Conservation (phyloP, 2,329 filamentous ascomycete genomes). For the Magnaporthales sp. region DNA sequence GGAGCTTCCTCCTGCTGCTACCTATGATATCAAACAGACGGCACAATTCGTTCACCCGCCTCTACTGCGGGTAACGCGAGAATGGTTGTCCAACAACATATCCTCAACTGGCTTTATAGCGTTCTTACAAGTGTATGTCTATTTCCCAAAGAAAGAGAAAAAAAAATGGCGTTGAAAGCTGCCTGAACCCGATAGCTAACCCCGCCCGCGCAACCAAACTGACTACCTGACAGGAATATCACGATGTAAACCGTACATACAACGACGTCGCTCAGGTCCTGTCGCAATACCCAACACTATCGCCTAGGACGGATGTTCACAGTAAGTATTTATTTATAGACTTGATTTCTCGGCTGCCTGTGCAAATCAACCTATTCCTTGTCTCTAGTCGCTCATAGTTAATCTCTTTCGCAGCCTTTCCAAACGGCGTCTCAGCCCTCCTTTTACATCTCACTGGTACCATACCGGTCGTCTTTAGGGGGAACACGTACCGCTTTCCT, state of each 20-base stretch:
- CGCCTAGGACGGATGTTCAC: slow-evolving; percentile 87
- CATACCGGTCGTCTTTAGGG: slow-evolving; percentile 83
- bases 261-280: slow-evolving; percentile 81
- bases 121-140: slow-evolving; percentile 66
- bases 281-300: slow-evolving; percentile 68
- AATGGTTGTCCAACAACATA: slow-evolving; percentile 75
- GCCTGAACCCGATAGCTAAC: slow-evolving; percentile 6
- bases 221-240: slow-evolving; percentile 62
- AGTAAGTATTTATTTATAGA: slow-evolving; percentile 46
- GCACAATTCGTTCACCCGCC: not conserved
- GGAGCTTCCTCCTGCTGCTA: not conserved
- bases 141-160: not conserved
- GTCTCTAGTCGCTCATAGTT: slow-evolving; percentile 13
- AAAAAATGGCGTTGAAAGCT: not conserved
- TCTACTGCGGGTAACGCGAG: slow-evolving; percentile 2
- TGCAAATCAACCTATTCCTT: too few relatives aligned
- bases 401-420: slow-evolving; percentile 54
- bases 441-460: slow-evolving; percentile 82
- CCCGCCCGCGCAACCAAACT: not conserved
- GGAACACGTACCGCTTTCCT: slow-evolving; percentile 82
- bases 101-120: slow-evolving; percentile 92
- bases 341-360: not conserved
- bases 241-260: slow-evolving; percentile 87
- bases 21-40: not conserved
- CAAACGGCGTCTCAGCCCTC: slow-evolving; percentile 78